A percentile compares a stretch with the other conserved stretches of the same genome.
phyloP scores from a whole-genome alignment of 2,329 filamentous ascomycete species.

The Trichophyton mentagrophytes region DNA sequence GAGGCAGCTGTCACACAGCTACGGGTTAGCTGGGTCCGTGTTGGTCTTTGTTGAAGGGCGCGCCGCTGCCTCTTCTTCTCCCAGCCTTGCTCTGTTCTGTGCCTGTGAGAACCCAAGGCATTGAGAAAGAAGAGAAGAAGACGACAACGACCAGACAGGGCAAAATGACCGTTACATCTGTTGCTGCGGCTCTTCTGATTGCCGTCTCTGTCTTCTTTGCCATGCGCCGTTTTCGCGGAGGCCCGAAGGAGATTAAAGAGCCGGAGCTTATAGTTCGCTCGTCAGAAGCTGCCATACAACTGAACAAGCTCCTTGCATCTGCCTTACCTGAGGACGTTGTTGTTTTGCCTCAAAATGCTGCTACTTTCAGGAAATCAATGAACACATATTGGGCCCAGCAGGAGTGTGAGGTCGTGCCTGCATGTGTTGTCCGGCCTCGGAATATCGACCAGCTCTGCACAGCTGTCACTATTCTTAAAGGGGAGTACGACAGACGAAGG shows the following conservation, averaged over 20 bases:
- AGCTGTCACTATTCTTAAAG: constrained; percentile 20
- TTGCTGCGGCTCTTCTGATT: not conserved
- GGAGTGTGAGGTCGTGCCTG: constrained; percentile 21
- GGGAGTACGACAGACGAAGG: constrained; percentile 17
- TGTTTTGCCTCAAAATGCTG: constrained; percentile 12
- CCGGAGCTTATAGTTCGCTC: not conserved
- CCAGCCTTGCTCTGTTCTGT: no score
- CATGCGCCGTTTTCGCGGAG: not conserved
- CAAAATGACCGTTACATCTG: not conserved
- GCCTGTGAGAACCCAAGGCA: no score
- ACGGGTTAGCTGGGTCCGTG: no score
- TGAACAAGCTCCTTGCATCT: constrained; percentile 10
- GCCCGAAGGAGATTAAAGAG: not conserved
- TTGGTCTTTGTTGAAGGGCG: no score
- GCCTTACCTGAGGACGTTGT: constrained; percentile 13
- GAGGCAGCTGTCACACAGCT: no score
- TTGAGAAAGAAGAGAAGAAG: not conserved
- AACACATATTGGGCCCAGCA: constrained; percentile 24
- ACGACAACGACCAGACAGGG: not conserved
- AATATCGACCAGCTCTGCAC: constrained; percentile 20
- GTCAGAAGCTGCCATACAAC: constrained; percentile 3
- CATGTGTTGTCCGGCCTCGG: constrained; percentile 22
- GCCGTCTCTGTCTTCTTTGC: not conserved
- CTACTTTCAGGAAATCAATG: constrained; percentile 13
- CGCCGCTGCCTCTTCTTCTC: no score